Evolutionary conservation across 176 grass and related monocot genomes (phyloP), one percentile per base, ranked within the genome.

Genomic region (Musa itinerans): DNA sequence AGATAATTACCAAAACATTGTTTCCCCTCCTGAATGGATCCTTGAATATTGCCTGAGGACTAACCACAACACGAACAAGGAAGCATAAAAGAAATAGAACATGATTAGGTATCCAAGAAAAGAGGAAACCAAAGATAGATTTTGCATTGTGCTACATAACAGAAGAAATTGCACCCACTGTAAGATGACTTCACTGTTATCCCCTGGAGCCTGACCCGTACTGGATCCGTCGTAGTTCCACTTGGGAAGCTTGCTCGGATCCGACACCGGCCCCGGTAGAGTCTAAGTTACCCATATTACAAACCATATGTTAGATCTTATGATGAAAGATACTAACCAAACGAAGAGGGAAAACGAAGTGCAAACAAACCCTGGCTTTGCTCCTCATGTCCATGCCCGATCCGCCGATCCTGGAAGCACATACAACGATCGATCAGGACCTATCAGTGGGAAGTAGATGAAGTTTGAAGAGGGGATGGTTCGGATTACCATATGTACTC

Each of bases 171-270:
- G 43, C 16, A 78, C 76, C 14, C 29, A 78, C 76, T 78, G 69
- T 29, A 78, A 57, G 52, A 78, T 78, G 2, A 78, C 52, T 78
- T 78, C 76, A 49, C 65, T 78, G 23, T 78, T 65, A 20, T 78
- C 26, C 9, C 76, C 65, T n/a, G 76, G 65, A 69, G 76, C 76
- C 50, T 78, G 65, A 7, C 52, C 65, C 16, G 76, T 78, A 24
- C 65, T 78, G 2, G 76, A 78, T 55, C 76, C 76, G 20, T 78
- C 76, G 21, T 78, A 78, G 25, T 78, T 78, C 76, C 76, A 78
- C 65, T 78, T 78, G 13, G 76, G 76, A 25, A 78, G 65, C 65
- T 78, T 34, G 16, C 6, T 22, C 4, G 4, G 77, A 59, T 79
- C 66, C 2, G 17, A 8, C 12, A 59, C 77, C 16, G 66, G 29